Evolutionary conservation across 192 early-diverging fungal genomes (phyloP).

Genomic region (Umbelopsis isabellina): DNA sequence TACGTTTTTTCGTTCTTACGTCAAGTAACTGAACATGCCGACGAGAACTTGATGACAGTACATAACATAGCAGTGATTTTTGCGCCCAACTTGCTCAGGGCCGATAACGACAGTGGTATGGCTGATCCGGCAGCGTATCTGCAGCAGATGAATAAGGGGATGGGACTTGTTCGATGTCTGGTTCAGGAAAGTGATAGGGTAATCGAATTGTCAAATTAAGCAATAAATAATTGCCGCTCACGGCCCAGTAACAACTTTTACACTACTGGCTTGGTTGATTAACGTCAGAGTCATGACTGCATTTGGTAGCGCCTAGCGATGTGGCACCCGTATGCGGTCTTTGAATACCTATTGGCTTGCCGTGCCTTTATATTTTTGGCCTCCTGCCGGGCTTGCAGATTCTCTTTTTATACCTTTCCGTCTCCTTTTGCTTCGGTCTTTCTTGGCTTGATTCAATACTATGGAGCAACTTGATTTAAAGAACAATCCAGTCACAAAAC

Average conservation of each 20-base stretch:
- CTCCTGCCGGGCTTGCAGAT: neutral
- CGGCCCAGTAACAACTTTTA: no score
- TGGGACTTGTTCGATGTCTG: conserved; percentile 26
- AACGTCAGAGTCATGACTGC: neutral
- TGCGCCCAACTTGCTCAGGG: conserved; percentile 81
- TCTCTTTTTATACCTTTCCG: conserved; percentile 20
- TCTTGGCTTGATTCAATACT: neutral
- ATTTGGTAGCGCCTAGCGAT: neutral
- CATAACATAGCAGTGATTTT: conserved; percentile 83
- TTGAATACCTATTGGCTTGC: neutral
- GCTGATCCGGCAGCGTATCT: conserved; percentile 28
- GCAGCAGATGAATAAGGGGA: conserved; percentile 37
- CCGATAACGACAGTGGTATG: conserved; percentile 18
- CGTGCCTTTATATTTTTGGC: neutral
- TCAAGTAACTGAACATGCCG: conserved; percentile 66
- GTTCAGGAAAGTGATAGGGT: conserved; percentile 10
- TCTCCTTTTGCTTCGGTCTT: conserved; percentile 1
- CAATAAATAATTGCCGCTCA: neutral
- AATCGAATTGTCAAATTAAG: neutral
- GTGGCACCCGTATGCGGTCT: neutral
- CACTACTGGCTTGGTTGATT: no score
- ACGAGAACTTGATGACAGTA: conserved; percentile 83
- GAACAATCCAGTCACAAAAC: neutral
- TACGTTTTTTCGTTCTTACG: conserved; percentile 75
- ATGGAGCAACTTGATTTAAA: neutral